These are phyloP conservation scores for Paramecium sexaurelia DNA, from an alignment of 73 alveolate species.

Conservation along the genomic window DNA sequence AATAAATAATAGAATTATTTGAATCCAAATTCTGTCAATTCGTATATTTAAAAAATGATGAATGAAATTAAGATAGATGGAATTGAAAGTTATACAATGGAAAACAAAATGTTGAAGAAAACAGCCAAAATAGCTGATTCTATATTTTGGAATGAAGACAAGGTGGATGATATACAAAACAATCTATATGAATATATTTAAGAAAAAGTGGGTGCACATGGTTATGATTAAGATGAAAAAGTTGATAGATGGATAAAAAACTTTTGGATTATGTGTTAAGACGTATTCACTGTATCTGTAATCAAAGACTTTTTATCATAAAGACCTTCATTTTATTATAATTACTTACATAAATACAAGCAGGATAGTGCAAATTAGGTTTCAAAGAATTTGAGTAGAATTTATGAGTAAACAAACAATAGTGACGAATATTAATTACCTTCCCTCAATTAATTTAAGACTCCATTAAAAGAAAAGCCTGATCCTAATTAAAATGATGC, in stretches of 20 bases:
- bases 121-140: constrained; percentile 26
- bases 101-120: constrained; percentile 25
- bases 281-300: constrained; percentile 41
- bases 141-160: constrained; percentile 54
- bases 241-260: constrained; percentile 56
- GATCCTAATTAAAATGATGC: neutral
- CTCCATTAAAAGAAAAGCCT: constrained; percentile 24
- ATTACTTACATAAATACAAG: constrained; percentile 28
- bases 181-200: constrained; percentile 42
- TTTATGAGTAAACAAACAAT: neutral
- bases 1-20: constrained; percentile 37
- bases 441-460: constrained; percentile 31
- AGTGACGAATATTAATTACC: constrained; percentile 50
- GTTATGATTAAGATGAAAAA: constrained; percentile 39
- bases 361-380: constrained; percentile 2
- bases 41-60: constrained; percentile 38
- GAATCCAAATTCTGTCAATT: constrained; percentile 26
- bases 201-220: constrained; percentile 39
- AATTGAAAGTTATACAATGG: constrained; percentile 28
- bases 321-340: constrained; percentile 54
- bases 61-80: constrained; percentile 26
- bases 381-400: constrained; percentile 18
- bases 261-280: constrained; percentile 59
- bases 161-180: constrained; percentile 39
- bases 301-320: constrained; percentile 25